A percentile compares a stretch with the other conserved stretches of the same genome.
Conservation (phyloP, 2,329 filamentous ascomycete species). For the Penicillium sp. region DNA sequence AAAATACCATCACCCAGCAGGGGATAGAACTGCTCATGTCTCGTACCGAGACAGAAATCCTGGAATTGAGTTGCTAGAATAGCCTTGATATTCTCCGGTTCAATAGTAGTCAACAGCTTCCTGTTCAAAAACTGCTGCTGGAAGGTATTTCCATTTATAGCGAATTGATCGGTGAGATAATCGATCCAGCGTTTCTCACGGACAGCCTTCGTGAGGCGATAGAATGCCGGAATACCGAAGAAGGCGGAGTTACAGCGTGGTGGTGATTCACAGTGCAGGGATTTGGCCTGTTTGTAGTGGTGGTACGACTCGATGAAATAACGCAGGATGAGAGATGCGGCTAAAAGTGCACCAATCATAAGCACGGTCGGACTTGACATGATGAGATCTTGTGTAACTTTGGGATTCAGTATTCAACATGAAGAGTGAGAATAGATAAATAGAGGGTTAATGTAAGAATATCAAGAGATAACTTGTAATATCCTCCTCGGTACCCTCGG, state of each 20-base stretch:
- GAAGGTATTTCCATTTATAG: conserved; percentile 25
- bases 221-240: conserved; percentile 26
- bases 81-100: conserved; percentile 69
- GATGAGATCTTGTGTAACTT: neutral
- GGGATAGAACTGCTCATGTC: conserved; percentile 60
- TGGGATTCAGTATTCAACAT: neutral
- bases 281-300: conserved; percentile 24
- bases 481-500: no score
- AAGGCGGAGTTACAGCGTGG: conserved; percentile 8
- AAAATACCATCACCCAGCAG: conserved; percentile 48
- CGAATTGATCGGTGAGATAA: conserved; percentile 24
- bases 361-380: conserved; percentile 18
- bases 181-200: conserved; percentile 32
- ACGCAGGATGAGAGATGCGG: conserved; percentile 22
- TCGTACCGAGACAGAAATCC: conserved; percentile 74
- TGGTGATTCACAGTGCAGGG: conserved; percentile 25
- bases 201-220: conserved; percentile 22
- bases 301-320: conserved; percentile 20
- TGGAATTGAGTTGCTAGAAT: conserved; percentile 76
- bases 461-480: no score
- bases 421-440: neutral
- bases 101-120: conserved; percentile 28
- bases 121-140: conserved; percentile 19
- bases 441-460: neutral
- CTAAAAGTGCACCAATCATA: conserved; percentile 19